A percentile compares a stretch with the other conserved stretches of the same genome.
Evolutionary conservation across 2,329 filamentous ascomycete species (phyloP).

Genomic region (Rhynchosporium agropyri): DNA sequence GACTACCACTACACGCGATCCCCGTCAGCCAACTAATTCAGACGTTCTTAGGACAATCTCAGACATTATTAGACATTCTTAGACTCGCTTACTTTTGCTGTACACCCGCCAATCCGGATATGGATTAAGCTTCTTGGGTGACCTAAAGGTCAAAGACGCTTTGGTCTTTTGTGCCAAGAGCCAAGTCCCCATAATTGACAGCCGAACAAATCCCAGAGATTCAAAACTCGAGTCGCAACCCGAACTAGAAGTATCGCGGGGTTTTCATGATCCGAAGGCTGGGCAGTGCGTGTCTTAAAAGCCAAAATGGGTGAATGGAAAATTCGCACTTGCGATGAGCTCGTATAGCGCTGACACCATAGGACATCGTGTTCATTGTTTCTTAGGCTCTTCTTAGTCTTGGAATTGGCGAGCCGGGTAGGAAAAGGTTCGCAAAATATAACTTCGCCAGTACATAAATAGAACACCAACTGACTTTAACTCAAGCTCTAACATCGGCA

Average conservation of each 20-base stretch:
- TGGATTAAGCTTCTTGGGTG: slow-evolving; percentile 17
- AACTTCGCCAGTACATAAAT: too few relatives aligned
- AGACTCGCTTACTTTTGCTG: background rate
- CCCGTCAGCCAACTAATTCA: slow-evolving; percentile 13
- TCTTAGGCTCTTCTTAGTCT: background rate
- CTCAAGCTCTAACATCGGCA: background rate
- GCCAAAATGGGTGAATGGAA: slow-evolving; percentile 10
- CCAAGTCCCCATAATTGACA: background rate
- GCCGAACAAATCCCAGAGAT: background rate
- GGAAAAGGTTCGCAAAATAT: background rate
- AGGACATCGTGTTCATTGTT: background rate
- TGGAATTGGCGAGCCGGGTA: background rate
- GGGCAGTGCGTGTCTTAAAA: background rate
- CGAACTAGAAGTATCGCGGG: slow-evolving; percentile 11
- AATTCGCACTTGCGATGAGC: slow-evolving; percentile 8
- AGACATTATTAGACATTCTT: too few relatives aligned
- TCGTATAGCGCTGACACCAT: slow-evolving; percentile 2
- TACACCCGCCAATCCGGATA: slow-evolving; percentile 3
- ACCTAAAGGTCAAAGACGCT: background rate
- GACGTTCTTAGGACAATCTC: background rate
- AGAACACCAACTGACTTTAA: background rate
- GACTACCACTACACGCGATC: slow-evolving; percentile 8
- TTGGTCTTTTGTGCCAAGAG: slow-evolving; percentile 12
- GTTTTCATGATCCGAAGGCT: slow-evolving; percentile 15
- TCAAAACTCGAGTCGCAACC: slow-evolving; percentile 4